Conservation (phyloP, 208 protist genomes). For the Leptomonas pyrrhocoris region DNA sequence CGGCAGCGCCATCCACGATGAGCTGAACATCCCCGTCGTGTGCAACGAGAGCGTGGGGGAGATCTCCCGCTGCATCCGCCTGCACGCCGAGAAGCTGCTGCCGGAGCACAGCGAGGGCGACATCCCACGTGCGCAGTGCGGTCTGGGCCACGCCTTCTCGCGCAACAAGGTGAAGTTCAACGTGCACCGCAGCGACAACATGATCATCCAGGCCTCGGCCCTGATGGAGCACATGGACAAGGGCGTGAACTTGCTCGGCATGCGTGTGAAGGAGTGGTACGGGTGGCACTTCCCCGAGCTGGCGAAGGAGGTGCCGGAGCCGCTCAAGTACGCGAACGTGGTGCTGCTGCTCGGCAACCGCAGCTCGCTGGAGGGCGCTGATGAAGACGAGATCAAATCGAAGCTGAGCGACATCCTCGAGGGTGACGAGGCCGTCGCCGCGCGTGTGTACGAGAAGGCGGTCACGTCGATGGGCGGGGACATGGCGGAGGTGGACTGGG, state of each 20-base stretch:
- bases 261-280: constrained; percentile 99
- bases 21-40: constrained; percentile 83
- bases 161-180: constrained; percentile 99
- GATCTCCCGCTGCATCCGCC: constrained; percentile 96
- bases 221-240: constrained; percentile 99
- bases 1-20: constrained; percentile 94
- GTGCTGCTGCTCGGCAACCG: constrained; percentile 91
- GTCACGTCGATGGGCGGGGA: constrained; percentile 97
- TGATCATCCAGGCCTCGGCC: constrained; percentile 98
- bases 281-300: constrained; percentile 99
- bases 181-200: constrained; percentile 98
- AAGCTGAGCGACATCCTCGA: constrained; percentile 86
- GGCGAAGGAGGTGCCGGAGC: constrained; percentile 96
- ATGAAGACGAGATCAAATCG: constrained; percentile 69
- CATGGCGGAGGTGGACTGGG: constrained; percentile 96
- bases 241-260: constrained; percentile 99
- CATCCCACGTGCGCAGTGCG: constrained; percentile 96
- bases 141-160: constrained; percentile 98
- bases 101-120: constrained; percentile 95
- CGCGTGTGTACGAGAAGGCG: constrained; percentile 91
- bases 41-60: constrained; percentile 89
- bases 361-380: constrained; percentile 71
- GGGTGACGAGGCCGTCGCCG: constrained; percentile 78
- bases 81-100: constrained; percentile 95
- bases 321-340: constrained; percentile 94